Evolutionary conservation across 768 basidiomycete species (phyloP).

Genomic region (Rhodotorula diobovata): DNA sequence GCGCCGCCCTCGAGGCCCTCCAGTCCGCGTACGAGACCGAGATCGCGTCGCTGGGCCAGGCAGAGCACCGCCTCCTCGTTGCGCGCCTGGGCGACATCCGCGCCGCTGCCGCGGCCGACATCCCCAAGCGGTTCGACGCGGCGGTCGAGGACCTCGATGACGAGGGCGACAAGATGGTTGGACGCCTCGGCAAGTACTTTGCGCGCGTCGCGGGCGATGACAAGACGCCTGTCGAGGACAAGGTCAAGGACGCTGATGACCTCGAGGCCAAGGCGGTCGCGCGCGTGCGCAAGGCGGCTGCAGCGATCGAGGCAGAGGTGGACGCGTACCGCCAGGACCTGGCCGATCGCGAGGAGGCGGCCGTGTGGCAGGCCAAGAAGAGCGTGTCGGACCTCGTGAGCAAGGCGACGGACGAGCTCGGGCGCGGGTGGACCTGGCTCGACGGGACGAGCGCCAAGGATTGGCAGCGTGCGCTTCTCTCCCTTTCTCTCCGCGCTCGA

Average conservation of each 20-base stretch:
- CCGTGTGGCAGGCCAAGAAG: slow-evolving; percentile 30
- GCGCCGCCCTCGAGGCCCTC: slow-evolving; percentile 36
- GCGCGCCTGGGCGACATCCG: slow-evolving; percentile 35
- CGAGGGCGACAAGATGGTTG: slow-evolving; percentile 41
- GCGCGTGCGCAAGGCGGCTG: slow-evolving; percentile 22
- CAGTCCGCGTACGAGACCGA: slow-evolving; percentile 39
- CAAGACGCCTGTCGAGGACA: slow-evolving; percentile 24
- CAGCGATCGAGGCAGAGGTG: slow-evolving; percentile 19
- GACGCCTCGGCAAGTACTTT: slow-evolving; percentile 36
- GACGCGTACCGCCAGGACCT: slow-evolving; percentile 29
- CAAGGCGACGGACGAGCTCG: slow-evolving; percentile 33
- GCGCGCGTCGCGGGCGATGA: slow-evolving; percentile 26
- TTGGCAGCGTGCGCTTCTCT: slow-evolving; percentile 35
- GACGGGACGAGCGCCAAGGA: slow-evolving; percentile 40
- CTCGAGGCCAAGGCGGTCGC: slow-evolving; percentile 19
- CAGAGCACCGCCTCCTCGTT: slow-evolving; percentile 36
- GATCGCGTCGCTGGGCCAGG: slow-evolving; percentile 37
- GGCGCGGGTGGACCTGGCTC: slow-evolving; percentile 10
- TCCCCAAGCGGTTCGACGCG: slow-evolving; percentile 37
- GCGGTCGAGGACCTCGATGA: slow-evolving; percentile 30
- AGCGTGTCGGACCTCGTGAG: slow-evolving; percentile 28
- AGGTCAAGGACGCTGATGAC: slow-evolving; percentile 27
- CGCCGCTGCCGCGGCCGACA: slow-evolving; percentile 31
- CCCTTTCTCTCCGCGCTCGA: not conserved
- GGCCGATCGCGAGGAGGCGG: slow-evolving; percentile 18